Evolutionary conservation across 441 rosid species (phyloP).

Genomic region (Daphne laureola): DNA sequence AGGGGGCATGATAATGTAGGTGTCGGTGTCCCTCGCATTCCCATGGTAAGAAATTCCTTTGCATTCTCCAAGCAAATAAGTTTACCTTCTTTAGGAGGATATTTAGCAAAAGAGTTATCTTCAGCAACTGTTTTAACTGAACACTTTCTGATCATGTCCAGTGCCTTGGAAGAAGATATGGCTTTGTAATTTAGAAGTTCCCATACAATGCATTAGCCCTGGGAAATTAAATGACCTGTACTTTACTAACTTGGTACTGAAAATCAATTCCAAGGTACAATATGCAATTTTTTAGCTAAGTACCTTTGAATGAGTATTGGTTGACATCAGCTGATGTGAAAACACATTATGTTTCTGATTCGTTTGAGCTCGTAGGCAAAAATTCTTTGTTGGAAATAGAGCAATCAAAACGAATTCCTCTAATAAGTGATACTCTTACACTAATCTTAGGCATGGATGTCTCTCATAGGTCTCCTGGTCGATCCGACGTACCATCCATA

Average conservation of each 20-base stretch:
- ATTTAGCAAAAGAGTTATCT: slow-evolving; percentile 5
- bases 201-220: slow-evolving; percentile 86
- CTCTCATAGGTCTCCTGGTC: slow-evolving; percentile 91
- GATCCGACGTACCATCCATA: slow-evolving; percentile 62
- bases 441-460: slow-evolving; percentile 98
- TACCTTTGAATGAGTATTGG: slow-evolving; percentile 4
- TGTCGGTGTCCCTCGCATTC: too few relatives aligned
- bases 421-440: slow-evolving; percentile 62
- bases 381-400: slow-evolving; percentile 81
- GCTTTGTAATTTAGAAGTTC: slow-evolving; percentile 62
- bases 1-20: too few relatives aligned
- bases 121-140: too few relatives aligned
- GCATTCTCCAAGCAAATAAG: too few relatives aligned
- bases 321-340: slow-evolving; percentile 1
- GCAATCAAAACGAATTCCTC: slow-evolving; percentile 36
- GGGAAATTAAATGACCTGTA: slow-evolving; percentile 64
- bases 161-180: slow-evolving; percentile 82
- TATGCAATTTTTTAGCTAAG: not conserved
- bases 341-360: slow-evolving; percentile 10
- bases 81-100: too few relatives aligned
- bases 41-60: too few relatives aligned
- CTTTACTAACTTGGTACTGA: slow-evolving; percentile 84
- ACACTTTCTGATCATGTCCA: too few relatives aligned
- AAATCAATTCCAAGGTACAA: slow-evolving; percentile 80
- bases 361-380: slow-evolving; percentile 81